Evolutionary conservation across 208 protist species (phyloP), one percentile per base, ranked within the genome.

Genomic region (Novymonas esmeraldas): DNA sequence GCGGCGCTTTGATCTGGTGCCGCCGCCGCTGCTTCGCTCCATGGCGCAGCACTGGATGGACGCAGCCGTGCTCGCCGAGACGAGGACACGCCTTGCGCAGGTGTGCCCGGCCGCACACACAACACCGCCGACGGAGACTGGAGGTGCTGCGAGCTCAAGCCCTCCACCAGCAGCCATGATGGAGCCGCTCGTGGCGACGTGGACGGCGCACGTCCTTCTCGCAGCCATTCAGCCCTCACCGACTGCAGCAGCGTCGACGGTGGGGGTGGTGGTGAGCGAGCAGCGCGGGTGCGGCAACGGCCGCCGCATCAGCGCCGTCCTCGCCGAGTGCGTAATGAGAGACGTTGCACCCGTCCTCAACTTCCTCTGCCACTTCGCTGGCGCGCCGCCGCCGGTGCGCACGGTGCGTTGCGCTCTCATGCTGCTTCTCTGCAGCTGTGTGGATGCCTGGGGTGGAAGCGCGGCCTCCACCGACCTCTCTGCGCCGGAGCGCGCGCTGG

Each of bases 11-110:
- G 67, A 56, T 6, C 18, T 45, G 3, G 33, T 66, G 1, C 67
- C 67, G 6, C 5, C 31, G 26, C 10, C 58, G 1, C 42, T 66
- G 9, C 67, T 73, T 7, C 29, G 28, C 4, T 46, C 31, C 18
- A 60, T 64, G n/a, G 59, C 44, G 7, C 69, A 75, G 45, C 60
- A 64, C 42, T 75, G 69, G 69, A 54, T 75, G 1, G 69, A 75
- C 31, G 6, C 33, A 18, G 26, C 45, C 2, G 44, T 75, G 7
- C 20, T 54, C 22, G 5, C 36, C 7, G 45, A 52, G 2, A 22
- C 45, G 11, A 20, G 42, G 2, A 10, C 16, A 22, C 61, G 69
- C 6, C 28, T 75, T 2, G 62, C 44, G 6, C 34, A 75, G 13
- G 69, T 75, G 13, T 75, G 58, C 22, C 42, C 41, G 10, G 51